These are phyloP conservation scores for Conringia planisiliqua DNA, from an alignment of 345 rosid genomes.

Conservation along the genomic window DNA sequence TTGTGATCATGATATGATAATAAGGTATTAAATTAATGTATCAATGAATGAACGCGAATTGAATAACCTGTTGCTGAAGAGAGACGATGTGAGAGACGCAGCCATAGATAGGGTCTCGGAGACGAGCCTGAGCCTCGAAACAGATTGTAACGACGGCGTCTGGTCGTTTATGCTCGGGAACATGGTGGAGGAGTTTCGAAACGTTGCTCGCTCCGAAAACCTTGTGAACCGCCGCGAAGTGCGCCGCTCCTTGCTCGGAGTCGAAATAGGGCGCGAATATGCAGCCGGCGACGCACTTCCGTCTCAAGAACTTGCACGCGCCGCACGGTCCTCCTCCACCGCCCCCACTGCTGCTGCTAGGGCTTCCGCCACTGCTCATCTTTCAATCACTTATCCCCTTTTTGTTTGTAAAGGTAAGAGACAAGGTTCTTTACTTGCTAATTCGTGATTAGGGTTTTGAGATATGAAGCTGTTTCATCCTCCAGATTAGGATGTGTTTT, in stretches of 20 bases:
- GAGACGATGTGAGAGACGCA: slow-evolving; percentile 72
- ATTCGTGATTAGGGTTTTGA: slow-evolving; percentile 22
- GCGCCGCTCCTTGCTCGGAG: slow-evolving; percentile 77
- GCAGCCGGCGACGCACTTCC: slow-evolving; percentile 79
- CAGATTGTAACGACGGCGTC: slow-evolving; percentile 72
- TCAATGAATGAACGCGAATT: not conserved
- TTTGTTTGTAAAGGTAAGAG: not conserved
- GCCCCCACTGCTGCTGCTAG: slow-evolving; percentile 39
- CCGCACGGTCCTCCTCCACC: slow-evolving; percentile 68
- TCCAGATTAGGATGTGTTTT: not conserved
- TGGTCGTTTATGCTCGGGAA: slow-evolving; percentile 57
- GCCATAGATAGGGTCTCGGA: slow-evolving; percentile 74
- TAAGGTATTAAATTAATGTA: not conserved
- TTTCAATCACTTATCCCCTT: not conserved
- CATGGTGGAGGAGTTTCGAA: slow-evolving; percentile 63
- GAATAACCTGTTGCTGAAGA: slow-evolving; percentile 69
- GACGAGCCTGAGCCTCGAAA: slow-evolving; percentile 74
- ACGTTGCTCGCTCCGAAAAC: slow-evolving; percentile 93
- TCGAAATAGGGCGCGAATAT: slow-evolving; percentile 79
- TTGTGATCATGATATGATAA: not conserved
- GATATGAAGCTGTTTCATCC: not conserved
- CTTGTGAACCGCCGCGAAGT: slow-evolving; percentile 82
- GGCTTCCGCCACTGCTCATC: slow-evolving; percentile 35
- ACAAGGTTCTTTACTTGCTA: not conserved
- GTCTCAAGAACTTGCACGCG: slow-evolving; percentile 79